Base-by-base conservation (phyloP, 2,329 filamentous ascomycete genomes). In the Grosmannia huntii region DNA sequence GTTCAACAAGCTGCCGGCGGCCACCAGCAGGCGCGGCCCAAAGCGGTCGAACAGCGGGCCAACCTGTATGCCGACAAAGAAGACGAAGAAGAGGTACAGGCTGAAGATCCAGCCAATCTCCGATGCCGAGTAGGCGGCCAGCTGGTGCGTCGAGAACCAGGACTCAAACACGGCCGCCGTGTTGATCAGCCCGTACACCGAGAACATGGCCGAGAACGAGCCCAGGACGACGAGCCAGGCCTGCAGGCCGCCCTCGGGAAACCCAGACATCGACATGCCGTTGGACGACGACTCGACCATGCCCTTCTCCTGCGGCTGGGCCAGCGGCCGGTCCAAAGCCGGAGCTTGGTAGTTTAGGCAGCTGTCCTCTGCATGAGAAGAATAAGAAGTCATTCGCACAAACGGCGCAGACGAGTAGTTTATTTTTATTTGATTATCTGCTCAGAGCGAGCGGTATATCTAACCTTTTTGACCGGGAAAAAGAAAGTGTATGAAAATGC, bases 71-170 rank as follows among this genome's bases (percentile, higher is more conserved):
- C 89, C 89, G 44, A 87, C 83, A 66, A 92, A 89, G 69, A 94
- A 92, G 52, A 87, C 81, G 53, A 92, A 74, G 66, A 94, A 95
- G 33, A 89, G 77, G 67, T 90, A 92, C 56, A 94, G 73, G 64
- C 85, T 85, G 65, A 92, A 91, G 62, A 95, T 89, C 90, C 90
- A 95, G n/a, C 87, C 87, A 54, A 90, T 84, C 56, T 81, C 77
- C 4, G 84, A 84, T 12, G 85, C 77, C 57, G 73, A 80, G 68
- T 90, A 85, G 25, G 78, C 72, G n/a, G 73, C 74, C 23, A 95
- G 77, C 66, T 94, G 88, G 67, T 95, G 75, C 23, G 76, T 79
- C 36, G 82, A 77, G 61, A 95, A 80, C 70, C 92, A 92, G 16
- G 86, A 81, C 71, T 92, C 85, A 70, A 91, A 87, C 1, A 86